Evolutionary conservation across 2,329 filamentous ascomycete species (phyloP).

Genomic region (Alternaria consortialis): DNA sequence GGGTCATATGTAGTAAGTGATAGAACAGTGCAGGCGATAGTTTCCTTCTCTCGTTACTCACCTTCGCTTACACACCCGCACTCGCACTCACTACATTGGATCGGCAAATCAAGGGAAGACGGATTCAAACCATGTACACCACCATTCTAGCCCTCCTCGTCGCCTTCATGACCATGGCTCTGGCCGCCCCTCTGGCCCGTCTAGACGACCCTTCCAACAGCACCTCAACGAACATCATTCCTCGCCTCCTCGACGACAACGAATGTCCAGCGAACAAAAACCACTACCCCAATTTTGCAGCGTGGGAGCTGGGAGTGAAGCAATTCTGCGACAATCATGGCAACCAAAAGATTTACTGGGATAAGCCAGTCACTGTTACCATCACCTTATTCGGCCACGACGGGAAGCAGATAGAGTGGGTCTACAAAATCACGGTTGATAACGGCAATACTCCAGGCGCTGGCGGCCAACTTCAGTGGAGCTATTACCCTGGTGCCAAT

Average conservation of each 20-base stretch:
- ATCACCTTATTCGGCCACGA: not conserved
- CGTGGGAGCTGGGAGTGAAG: not conserved
- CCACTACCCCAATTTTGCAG: not conserved
- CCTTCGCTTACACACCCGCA: not conserved
- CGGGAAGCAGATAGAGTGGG: constrained; percentile 9
- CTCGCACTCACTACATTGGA: not conserved
- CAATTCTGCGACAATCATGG: constrained; percentile 1
- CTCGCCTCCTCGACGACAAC: not conserved
- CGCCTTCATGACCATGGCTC: not conserved
- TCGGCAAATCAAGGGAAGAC: not conserved
- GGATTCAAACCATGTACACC: not conserved
- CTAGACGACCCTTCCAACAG: not conserved
- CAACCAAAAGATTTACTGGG: not conserved
- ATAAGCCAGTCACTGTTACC: constrained; percentile 1
- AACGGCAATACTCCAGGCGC: not conserved
- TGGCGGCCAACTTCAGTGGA: not conserved
- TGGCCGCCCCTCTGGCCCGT: not conserved
- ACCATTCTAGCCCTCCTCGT: not conserved
- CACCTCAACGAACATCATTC: not conserved
- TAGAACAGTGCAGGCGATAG: not conserved
- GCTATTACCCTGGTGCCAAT: not conserved
- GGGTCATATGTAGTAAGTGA: not conserved
- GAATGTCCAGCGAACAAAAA: constrained; percentile 2
- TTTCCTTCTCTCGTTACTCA: not conserved
- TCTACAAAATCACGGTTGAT: constrained; percentile 5